Base-by-base conservation (phyloP, 2,329 filamentous ascomycete genomes). In the Aspergillus sp. region DNA sequence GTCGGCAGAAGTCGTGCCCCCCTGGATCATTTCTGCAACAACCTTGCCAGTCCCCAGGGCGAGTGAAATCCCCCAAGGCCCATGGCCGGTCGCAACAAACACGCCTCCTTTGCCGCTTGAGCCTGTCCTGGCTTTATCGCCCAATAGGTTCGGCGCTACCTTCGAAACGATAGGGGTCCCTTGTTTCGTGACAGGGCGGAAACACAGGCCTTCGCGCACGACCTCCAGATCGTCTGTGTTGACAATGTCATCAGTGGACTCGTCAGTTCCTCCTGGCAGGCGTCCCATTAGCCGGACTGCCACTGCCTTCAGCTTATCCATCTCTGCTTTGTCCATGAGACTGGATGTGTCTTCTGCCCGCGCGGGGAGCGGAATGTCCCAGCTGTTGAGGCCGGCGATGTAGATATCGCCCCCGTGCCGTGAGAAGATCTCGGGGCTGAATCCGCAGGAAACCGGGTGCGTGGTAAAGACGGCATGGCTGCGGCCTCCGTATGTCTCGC, bases 401-500 rank as follows among this genome's bases (percentile, higher is more conserved):
- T 84, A 89, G 13, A 89, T 72, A 35, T 84, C 72, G 1, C 75
- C 78, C 6, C 74, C 75, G 3, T 71, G 48, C 8, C 83, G 67
- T 1, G 76, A 75, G 55, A 84, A 86, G 8, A 83, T 64, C 54
- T 88, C 83, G 0, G 82, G 80, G 2, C 74, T 76, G 55, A 80
- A 85, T 0, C 67, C 69, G 2, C 53, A 60, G 8, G 60, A 59
- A 0, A 59, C 47, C 1, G 61, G 62, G 35, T 75, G 68, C 3
- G 71, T 73, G 2, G 76, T 75, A 49, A 84, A 88, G 2, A 89
- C 58, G 2, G 82, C 78, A 52, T 86, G 78, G 50, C 75, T 81
- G 2, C 65, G 62, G 19, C 51, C 52, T 3, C 36, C 65, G n/a
- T 68, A 54, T 25, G 61, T 52, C 4, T 42, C 44, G 4, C 33